Evolutionary conservation across 441 rosid genomes (phyloP).

Genomic region (Croton setiger): DNA sequence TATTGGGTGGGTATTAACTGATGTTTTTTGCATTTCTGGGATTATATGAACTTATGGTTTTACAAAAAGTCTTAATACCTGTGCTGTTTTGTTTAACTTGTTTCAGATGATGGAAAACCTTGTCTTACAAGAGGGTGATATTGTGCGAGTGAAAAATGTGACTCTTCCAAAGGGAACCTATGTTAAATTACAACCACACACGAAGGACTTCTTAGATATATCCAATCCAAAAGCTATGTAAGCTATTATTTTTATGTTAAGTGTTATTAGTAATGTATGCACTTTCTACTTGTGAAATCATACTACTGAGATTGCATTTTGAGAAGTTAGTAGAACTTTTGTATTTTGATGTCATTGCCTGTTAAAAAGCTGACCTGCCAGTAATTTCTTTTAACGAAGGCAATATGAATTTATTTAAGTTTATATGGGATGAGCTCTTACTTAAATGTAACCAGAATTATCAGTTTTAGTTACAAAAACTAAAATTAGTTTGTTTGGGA

Average conservation of each 20-base stretch:
- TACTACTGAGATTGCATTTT: neutral
- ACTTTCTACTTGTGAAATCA: neutral
- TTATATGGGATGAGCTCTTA: neutral
- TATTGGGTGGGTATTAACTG: slow-evolving; percentile 61
- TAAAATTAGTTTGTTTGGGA: neutral
- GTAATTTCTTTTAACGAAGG: neutral
- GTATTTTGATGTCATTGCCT: neutral
- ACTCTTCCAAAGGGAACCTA: slow-evolving; percentile 89
- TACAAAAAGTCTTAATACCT: slow-evolving; percentile 6
- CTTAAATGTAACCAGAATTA: neutral
- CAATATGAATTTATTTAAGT: neutral
- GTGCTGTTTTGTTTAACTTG: neutral
- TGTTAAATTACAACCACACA: slow-evolving; percentile 90
- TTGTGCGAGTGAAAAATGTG: slow-evolving; percentile 64
- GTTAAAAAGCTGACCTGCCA: neutral
- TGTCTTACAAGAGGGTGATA: slow-evolving; percentile 83
- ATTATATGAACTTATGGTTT: neutral
- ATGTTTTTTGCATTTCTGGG: neutral
- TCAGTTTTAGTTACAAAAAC: neutral
- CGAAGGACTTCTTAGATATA: slow-evolving; percentile 80
- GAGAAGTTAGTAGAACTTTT: neutral
- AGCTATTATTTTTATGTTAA: slow-evolving; percentile 24
- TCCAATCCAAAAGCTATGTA: slow-evolving; percentile 96
- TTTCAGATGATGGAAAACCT: slow-evolving; percentile 95
- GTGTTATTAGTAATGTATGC: neutral